Evolutionary conservation across 1,284 basidiomycete species (phyloP).

Genomic region (Singerocomus inundabilis): DNA sequence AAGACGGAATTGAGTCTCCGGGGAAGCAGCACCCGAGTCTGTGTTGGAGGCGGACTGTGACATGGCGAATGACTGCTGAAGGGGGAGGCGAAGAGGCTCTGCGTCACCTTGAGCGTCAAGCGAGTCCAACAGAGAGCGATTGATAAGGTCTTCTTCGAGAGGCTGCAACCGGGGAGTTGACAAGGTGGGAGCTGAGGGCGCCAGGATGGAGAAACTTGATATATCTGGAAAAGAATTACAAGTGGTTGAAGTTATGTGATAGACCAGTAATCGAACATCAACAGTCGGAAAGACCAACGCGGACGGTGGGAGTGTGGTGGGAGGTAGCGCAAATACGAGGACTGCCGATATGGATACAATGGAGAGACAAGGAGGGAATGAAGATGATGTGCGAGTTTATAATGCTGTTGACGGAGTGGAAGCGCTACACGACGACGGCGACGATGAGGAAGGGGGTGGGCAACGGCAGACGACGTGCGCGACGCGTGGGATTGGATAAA

Average conservation of each 20-base stretch:
- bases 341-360: conserved; percentile 40
- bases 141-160: conserved; percentile 78
- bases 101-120: conserved; percentile 78
- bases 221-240: conserved; percentile 29
- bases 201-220: conserved; percentile 56
- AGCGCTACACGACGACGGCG: conserved; percentile 21
- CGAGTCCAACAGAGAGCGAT: conserved; percentile 75
- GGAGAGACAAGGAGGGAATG: conserved; percentile 22
- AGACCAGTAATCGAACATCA: conserved; percentile 38
- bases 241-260: conserved; percentile 30
- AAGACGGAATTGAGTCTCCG: conserved; percentile 53
- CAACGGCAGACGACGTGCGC: conserved; percentile 34
- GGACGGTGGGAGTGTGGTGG: conserved; percentile 15
- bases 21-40: conserved; percentile 51
- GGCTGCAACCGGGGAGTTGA: conserved; percentile 47
- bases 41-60: conserved; percentile 43
- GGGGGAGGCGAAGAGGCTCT: conserved; percentile 52
- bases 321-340: conserved; percentile 32
- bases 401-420: conserved; percentile 22
- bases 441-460: conserved; percentile 14
- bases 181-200: conserved; percentile 56
- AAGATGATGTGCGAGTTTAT: conserved; percentile 23
- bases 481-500: conserved; percentile 40
- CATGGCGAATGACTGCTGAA: conserved; percentile 28
- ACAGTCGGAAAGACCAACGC: conserved; percentile 32